Evolutionary conservation across 2,329 filamentous ascomycete genomes (phyloP).

Genomic region (Phialophora expanda): DNA sequence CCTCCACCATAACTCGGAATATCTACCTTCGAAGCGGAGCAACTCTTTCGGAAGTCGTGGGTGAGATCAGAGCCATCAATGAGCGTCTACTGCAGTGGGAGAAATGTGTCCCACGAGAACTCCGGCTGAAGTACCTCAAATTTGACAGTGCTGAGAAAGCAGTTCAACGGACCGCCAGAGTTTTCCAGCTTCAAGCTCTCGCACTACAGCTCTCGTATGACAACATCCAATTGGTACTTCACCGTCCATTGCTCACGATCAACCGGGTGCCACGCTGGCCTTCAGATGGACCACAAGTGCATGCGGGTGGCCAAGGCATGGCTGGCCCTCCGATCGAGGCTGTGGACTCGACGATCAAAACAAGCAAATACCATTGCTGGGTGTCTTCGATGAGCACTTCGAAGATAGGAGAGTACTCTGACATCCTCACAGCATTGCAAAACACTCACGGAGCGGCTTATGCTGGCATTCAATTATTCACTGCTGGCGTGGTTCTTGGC

Average conservation of each 20-base stretch:
- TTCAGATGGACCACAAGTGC: neutral
- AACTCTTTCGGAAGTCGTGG: slow-evolving; percentile 22
- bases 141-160: slow-evolving; percentile 7
- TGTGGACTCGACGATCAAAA: slow-evolving; percentile 27
- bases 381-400: slow-evolving; percentile 50
- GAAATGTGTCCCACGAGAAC: slow-evolving; percentile 30
- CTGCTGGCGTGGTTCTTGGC: slow-evolving; percentile 53
- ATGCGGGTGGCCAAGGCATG: neutral
- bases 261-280: slow-evolving; percentile 27
- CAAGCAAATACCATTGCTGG: slow-evolving; percentile 34
- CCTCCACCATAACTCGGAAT: slow-evolving; percentile 28
- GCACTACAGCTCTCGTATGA: slow-evolving; percentile 52
- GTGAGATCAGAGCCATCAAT: slow-evolving; percentile 29
- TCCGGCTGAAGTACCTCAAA: slow-evolving; percentile 25
- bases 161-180: slow-evolving; percentile 15
- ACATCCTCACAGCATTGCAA: slow-evolving; percentile 47
- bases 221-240: slow-evolving; percentile 51
- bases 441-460: slow-evolving; percentile 53
- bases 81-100: slow-evolving; percentile 27
- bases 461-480: slow-evolving; percentile 54
- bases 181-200: slow-evolving; percentile 46
- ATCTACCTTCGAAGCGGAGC: slow-evolving; percentile 26
- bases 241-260: slow-evolving; percentile 48
- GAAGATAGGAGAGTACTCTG: slow-evolving; percentile 39
- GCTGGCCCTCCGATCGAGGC: neutral